phyloP scores from a whole-genome alignment of 108 stramenopile genomes.

The Epithemia pelagica region DNA sequence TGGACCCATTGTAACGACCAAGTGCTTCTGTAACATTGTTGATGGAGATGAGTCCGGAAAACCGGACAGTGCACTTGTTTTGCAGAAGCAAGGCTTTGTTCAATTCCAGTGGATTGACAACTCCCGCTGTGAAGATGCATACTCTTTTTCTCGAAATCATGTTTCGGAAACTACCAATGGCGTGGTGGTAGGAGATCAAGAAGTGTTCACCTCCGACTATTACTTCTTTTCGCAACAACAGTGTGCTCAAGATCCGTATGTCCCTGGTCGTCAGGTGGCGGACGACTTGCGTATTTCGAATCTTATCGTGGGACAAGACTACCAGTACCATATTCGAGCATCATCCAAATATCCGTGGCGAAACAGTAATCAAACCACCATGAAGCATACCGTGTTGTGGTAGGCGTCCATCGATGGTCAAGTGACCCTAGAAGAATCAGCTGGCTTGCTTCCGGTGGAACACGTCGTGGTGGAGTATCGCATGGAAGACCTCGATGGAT shows the following conservation, averaged over 20 bases:
- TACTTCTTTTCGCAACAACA: neutral
- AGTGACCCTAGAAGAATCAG: neutral
- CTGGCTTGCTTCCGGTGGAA: constrained; percentile 1
- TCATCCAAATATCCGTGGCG: neutral
- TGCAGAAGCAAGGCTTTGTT: neutral
- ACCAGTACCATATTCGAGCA: constrained; percentile 4
- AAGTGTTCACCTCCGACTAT: constrained; percentile 1
- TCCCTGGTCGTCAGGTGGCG: neutral
- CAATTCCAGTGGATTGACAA: constrained; percentile 7
- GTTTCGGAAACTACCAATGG: neutral
- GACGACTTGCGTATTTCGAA: constrained; percentile 1
- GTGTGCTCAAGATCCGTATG: neutral
- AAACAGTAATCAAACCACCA: neutral
- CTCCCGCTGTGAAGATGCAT: constrained; percentile 7
- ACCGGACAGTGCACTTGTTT: neutral
- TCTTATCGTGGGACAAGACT: constrained; percentile 1
- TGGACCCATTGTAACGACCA: neutral
- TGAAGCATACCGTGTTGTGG: neutral
- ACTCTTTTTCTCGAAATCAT: constrained; percentile 3
- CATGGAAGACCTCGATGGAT: neutral
- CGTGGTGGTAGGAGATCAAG: neutral
- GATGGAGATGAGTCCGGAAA: neutral
- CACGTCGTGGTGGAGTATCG: neutral
- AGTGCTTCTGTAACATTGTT: neutral
- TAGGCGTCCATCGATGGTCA: constrained; percentile 3